Base-by-base conservation (phyloP, 805 yeast genomes). In the Saturnispora mendoncae region DNA sequence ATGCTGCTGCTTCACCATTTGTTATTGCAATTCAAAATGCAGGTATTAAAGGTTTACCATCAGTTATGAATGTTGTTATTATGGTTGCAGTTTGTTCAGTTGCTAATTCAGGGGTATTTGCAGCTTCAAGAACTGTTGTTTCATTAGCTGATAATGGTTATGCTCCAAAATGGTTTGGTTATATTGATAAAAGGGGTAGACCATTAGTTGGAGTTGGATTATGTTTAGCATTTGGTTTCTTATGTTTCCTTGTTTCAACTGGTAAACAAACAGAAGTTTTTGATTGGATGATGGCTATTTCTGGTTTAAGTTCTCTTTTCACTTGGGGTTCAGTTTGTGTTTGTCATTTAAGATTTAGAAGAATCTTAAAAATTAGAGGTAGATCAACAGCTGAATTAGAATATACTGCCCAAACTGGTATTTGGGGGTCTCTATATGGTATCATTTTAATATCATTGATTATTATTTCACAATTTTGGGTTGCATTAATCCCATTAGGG, bases 381-480 rank as follows among this genome's bases (percentile, higher is more conserved):
- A 72, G 88, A 64, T 58, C 67, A n/a, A 64, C 78, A 9, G 75
- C 72, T 43, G 92, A 84, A 60, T 65, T 84, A 39, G 69, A 80
- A 0, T 85, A 75, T 62, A 68, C 66, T 36, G 71, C 94, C 4
- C 80, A 76, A 44, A 65, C 72, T 32, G 95, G 95, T 50, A 60
- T 78, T 26, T 63, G 56, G 50, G 94, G 94, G 33, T 79, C 94
- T 1, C 57, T 56, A 45, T 72, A 71, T 55, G 94, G 92, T 41
- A 52, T 73, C 13, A 45, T 61, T 21, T 61, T 86, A 54, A 78
- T 78, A 57, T 30, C 70, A 20, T 57, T 80, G 43, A 78, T 84
- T 46, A 66, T 86, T 45, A 64, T 74, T 42, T 84, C 86, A 25
- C 88, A 83, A 63, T 83, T 85, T 68, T 84, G 88, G 85, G 69